Conservation (phyloP, 129 eudicot species). For the Logfia minima region DNA sequence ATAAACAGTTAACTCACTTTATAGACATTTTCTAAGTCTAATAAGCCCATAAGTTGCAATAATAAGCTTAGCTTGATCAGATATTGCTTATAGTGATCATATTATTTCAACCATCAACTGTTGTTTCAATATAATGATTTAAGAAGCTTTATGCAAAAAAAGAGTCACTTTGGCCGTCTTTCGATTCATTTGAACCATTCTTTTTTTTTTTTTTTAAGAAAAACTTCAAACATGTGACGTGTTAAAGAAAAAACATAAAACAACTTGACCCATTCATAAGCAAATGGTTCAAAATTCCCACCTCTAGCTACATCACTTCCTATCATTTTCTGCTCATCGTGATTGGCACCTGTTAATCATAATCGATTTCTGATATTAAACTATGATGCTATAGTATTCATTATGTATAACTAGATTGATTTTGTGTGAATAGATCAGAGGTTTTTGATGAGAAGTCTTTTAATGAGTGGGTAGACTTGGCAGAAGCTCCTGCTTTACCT, state of each 20-base stretch:
- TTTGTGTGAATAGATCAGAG: conserved; percentile 49
- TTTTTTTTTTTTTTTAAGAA: too few relatives aligned
- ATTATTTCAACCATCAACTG: too few relatives aligned
- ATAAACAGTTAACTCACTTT: too few relatives aligned
- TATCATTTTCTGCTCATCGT: neutral
- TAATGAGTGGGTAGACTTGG: conserved; percentile 59
- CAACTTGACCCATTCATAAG: neutral
- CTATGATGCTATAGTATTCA: neutral
- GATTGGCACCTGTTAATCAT: neutral
- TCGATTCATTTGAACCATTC: too few relatives aligned
- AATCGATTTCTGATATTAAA: neutral
- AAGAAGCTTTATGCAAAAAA: neutral
- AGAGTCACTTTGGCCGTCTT: neutral
- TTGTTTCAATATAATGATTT: neutral
- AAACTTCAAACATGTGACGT: too few relatives aligned
- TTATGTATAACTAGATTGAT: conserved; percentile 21
- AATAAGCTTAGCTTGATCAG: neutral
- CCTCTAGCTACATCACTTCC: neutral
- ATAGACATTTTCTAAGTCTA: too few relatives aligned
- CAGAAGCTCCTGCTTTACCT: conserved; percentile 76
- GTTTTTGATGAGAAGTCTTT: conserved; percentile 57
- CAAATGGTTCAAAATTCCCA: neutral
- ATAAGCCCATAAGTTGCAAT: too few relatives aligned
- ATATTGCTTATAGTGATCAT: neutral
- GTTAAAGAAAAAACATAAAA: too few relatives aligned